Evolutionary conservation across 345 rosid species (phyloP).

Genomic region (Eucalyptus erythrocorys): DNA sequence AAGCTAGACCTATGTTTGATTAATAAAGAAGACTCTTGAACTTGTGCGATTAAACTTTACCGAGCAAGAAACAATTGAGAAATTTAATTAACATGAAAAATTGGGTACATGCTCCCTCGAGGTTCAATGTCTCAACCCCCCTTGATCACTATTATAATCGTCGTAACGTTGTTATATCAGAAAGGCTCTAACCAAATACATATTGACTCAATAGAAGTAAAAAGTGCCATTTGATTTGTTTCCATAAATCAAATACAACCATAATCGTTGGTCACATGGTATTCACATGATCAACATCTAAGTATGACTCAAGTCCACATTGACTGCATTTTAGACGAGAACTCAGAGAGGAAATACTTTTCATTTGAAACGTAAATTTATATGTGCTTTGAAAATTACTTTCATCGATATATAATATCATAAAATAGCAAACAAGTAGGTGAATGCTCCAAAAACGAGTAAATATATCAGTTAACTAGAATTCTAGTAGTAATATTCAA

Average conservation of each 20-base stretch:
- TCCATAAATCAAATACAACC: neutral
- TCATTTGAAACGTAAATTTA: neutral
- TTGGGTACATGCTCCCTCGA: neutral
- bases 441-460: neutral
- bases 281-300: neutral
- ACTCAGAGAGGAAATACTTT: neutral
- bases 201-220: neutral
- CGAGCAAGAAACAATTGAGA: neutral
- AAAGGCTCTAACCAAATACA: neutral
- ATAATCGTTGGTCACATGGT: neutral
- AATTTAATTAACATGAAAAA: no score
- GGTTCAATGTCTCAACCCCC: accelerated
- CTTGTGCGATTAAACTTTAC: neutral
- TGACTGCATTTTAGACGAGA: neutral
- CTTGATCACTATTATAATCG: neutral
- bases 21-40: neutral
- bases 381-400: neutral
- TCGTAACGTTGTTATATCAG: no score
- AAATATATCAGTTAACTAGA: neutral
- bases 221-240: neutral
- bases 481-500: neutral
- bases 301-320: neutral
- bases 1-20: neutral
- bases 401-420: neutral
- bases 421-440: neutral